Evolutionary conservation across 108 stramenopile genomes (phyloP), one percentile per base, ranked within the genome.

Genomic region (Cyclotella baltica): DNA sequence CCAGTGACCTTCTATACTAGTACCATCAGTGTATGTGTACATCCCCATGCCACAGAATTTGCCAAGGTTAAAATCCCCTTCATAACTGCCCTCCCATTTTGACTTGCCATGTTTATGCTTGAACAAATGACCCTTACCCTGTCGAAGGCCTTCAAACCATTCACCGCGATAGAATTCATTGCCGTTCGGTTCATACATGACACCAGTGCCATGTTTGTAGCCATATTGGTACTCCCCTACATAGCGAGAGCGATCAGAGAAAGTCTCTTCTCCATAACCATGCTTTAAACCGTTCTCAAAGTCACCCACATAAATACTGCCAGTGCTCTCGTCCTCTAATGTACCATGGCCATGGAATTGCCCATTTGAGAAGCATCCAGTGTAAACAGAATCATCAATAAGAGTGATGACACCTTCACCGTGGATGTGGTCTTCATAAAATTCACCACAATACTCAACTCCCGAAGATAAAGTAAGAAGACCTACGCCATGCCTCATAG

Each of bases 1-100:
- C 78, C 78, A 84, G 30, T 75, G 77, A 20, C 83, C 83, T 55
- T 83, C 83, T 18, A 73, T 79, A 51, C 71, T 72, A 36, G 78
- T 79, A 11, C 68, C 62, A 50, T 74, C 62, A 15, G 67, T 64
- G 40, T 81, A 81, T 4, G 68, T 72, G 50, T 67, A 81, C 18
- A 58, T 56, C 1, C 80, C 80, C 40, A 61, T 81, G 61, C 80
- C 80, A 13, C 73, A 56, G 68, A 75, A 63, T 50, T 75, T 81
- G 25, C 68, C 73, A 36, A 61, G 19, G 35, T 50, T 20, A 46
- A 81, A 75, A 62, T 81, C 80, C 0, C 80, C 80, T 38, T 75
- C 70, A 40, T 81, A 81, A 20, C 23, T 61, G 15, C 78, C 71
- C 35, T 57, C 64, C 74, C 74, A 75, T 31, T 51, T 53, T 18